Evolutionary conservation across 2,329 filamentous ascomycete species (phyloP).

Genomic region (Hypomyces perniciosus): DNA sequence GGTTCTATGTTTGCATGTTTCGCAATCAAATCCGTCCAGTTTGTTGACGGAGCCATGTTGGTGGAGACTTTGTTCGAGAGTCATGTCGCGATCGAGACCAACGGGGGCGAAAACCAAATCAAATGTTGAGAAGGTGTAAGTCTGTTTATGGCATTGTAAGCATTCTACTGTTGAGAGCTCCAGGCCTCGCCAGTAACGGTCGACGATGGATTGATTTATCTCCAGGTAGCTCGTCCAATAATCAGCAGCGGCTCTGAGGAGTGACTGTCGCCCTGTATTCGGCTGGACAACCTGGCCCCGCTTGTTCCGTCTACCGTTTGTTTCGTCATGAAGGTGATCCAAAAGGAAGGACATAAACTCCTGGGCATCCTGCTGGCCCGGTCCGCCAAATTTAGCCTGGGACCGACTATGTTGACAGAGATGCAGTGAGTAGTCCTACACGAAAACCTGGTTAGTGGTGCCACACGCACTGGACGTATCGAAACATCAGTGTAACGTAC

Average conservation of each 20-base stretch:
- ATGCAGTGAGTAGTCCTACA: conserved; percentile 49
- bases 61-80: conserved; percentile 58
- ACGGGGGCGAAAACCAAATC: conserved; percentile 50
- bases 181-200: conserved; percentile 72
- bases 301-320: conserved; percentile 56
- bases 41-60: conserved; percentile 63
- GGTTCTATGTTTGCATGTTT: conserved; percentile 62
- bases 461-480: not conserved
- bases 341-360: conserved; percentile 84
- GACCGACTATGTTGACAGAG: conserved; percentile 26
- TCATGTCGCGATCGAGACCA: conserved; percentile 24
- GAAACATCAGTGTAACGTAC: conserved; percentile 33
- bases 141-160: conserved; percentile 47
- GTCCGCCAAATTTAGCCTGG: conserved; percentile 56
- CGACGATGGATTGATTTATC: conserved; percentile 68
- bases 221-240: conserved; percentile 70
- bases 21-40: conserved; percentile 66
- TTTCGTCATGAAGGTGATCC: conserved; percentile 77
- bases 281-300: conserved; percentile 26
- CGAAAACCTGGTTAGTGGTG: not conserved
- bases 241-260: conserved; percentile 55
- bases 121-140: conserved; percentile 37
- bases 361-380: conserved; percentile 80
- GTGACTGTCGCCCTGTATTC: conserved; percentile 26
- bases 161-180: conserved; percentile 68